Percentiles rank a stretch among this genome's conserved stretches.
Evolutionary conservation across 177 flowering plant species (phyloP).

Genomic region (Vitis hybrid): DNA sequence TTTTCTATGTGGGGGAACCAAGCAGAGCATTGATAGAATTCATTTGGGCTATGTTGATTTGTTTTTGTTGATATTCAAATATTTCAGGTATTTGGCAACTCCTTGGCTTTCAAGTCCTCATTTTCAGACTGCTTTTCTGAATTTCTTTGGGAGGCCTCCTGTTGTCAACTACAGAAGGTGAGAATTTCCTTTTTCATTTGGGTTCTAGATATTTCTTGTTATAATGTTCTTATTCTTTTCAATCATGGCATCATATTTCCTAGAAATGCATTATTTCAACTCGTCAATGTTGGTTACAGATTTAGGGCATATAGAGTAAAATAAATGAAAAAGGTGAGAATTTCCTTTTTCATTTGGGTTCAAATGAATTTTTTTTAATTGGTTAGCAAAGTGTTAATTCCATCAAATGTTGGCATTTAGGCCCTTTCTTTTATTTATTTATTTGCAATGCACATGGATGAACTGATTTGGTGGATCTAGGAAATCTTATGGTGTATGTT

Average conservation of each 20-base stretch:
- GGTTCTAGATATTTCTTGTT: background rate
- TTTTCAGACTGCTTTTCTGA: slow-evolving; percentile 68
- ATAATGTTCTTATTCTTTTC: background rate
- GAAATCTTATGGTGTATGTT: too few relatives aligned
- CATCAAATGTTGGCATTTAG: too few relatives aligned
- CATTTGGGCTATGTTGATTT: background rate
- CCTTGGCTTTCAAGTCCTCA: slow-evolving; percentile 94
- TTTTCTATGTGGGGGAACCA: too few relatives aligned
- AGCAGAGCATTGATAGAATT: background rate
- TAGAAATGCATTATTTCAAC: too few relatives aligned
- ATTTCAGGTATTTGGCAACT: slow-evolving; percentile 73
- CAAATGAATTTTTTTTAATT: background rate
- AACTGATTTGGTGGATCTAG: too few relatives aligned
- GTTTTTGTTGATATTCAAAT: background rate
- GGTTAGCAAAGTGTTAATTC: too few relatives aligned
- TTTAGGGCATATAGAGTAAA: too few relatives aligned
- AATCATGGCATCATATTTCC: background rate
- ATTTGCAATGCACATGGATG: too few relatives aligned
- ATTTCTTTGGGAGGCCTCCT: slow-evolving; percentile 76
- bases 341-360: background rate
- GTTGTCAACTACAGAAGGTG: slow-evolving; percentile 69
- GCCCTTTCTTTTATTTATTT: too few relatives aligned
- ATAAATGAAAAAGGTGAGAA: slow-evolving; percentile 43
- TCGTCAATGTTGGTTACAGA: too few relatives aligned
- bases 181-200: background rate